Conservation (phyloP, 2,329 filamentous ascomycete species). For the Paecilomyces sp. region DNA sequence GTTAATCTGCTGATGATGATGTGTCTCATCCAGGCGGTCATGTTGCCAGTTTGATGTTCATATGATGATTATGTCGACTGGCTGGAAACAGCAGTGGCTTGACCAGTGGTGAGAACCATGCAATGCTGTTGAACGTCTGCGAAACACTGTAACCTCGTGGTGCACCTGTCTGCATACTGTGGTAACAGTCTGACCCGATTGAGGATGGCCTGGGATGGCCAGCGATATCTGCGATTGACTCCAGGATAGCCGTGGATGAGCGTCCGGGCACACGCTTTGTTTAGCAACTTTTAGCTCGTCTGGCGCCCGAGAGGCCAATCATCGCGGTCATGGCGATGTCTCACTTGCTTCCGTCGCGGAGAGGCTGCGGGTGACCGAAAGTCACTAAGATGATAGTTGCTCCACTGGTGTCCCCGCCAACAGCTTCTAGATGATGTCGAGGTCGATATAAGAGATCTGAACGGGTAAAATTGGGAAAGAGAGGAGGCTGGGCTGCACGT, state of each 20-base stretch:
- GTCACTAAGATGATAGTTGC: background rate
- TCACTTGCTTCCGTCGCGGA: background rate
- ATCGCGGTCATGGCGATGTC: background rate
- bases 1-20: background rate
- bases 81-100: background rate
- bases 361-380: background rate
- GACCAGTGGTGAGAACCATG: background rate
- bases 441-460: background rate
- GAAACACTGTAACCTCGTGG: background rate
- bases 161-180: background rate
- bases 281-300: background rate
- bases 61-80: background rate
- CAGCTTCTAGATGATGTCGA: background rate
- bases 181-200: background rate
- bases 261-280: background rate
- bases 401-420: background rate
- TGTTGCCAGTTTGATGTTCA: background rate
- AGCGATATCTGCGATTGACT: background rate
- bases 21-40: background rate
- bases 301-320: background rate
- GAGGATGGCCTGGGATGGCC: background rate
- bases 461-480: background rate
- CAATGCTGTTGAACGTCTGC: background rate
- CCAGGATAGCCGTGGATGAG: background rate
- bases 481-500: background rate